phyloP scores from a whole-genome alignment of 176 grass and related monocot genomes.

The Bromus sterilis region DNA sequence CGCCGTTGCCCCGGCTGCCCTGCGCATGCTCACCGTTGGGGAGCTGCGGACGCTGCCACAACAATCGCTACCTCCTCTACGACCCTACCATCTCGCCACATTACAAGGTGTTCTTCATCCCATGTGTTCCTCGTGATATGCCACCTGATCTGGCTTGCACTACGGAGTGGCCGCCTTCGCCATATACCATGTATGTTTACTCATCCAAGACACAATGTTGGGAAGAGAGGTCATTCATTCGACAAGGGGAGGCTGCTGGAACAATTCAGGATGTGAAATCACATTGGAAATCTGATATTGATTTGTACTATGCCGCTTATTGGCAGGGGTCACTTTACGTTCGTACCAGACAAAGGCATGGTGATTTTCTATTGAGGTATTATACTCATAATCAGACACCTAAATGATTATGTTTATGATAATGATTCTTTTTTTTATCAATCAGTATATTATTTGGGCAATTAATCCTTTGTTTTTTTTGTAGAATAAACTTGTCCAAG shows the following conservation, averaged over 20 bases:
- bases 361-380: not conserved
- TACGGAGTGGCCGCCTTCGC: not conserved
- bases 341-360: not conserved
- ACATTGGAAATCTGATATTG: not conserved
- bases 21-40: not conserved
- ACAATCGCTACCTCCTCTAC: not conserved
- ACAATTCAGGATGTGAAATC: not conserved
- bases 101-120: not conserved
- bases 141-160: too few relatives aligned
- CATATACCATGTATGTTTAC: not conserved
- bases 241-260: not conserved
- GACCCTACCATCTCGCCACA: not conserved
- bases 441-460: not conserved
- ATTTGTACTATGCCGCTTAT: not conserved
- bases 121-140: not conserved
- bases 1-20: not conserved
- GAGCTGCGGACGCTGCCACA: not conserved
- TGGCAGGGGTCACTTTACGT: not conserved
- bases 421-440: too few relatives aligned
- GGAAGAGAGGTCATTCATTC: not conserved
- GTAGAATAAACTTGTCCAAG: not conserved
- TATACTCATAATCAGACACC: not conserved
- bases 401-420: too few relatives aligned
- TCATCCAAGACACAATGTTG: not conserved
- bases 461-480: not conserved